Evolutionary conservation across 331 rosid genomes (phyloP), one percentile per base, ranked within the genome.

Genomic region (Phaseolus coccineus): DNA sequence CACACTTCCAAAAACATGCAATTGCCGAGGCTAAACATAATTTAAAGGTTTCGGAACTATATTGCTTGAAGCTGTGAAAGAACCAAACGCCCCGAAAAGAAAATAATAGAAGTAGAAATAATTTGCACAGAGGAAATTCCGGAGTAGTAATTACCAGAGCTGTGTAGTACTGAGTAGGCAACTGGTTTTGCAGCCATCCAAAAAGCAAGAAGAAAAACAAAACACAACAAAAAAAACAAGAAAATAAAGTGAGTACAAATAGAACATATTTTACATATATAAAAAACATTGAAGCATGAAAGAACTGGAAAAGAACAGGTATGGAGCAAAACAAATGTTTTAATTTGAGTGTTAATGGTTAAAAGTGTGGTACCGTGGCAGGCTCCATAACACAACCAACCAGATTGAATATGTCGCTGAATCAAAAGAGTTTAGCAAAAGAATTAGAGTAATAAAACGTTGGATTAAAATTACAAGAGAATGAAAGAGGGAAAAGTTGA

Each of bases 81-180:
- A 35, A 5, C 37, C 7, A 35, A 59, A 37, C 9, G 6, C 30
- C 8, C 16, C 2, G 27, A 11, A 57, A 10, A 27, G 6, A 58
- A 27, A 16, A 16, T 3, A 3, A n/a, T 3, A 48, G 56, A 40
- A 40, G 7, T 40, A 7, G 2, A 15, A 44, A 16, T 15, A 48
- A 64, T 52, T 33, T 9, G 3, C 24, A 40, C 0, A 24, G 4
- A 46, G 15, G 3, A 19, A 16, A 47, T 25, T 77, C 31, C 13
- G 28, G 48, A 13, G 19, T 51, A 70, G 63, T 58, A 69, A 40
- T 77, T 87, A 95, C 98, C 97, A 95, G 91, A 75, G 97, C 98
- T 55, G 98, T 95, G 73, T 95, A 95, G 74, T 82, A 92, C 71
- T 95, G 99, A 52, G 99, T 95, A 1, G 98, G 99, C 84, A 95